Base-by-base conservation (phyloP, 345 rosid species). In the Eucalyptus polyanthemos region DNA sequence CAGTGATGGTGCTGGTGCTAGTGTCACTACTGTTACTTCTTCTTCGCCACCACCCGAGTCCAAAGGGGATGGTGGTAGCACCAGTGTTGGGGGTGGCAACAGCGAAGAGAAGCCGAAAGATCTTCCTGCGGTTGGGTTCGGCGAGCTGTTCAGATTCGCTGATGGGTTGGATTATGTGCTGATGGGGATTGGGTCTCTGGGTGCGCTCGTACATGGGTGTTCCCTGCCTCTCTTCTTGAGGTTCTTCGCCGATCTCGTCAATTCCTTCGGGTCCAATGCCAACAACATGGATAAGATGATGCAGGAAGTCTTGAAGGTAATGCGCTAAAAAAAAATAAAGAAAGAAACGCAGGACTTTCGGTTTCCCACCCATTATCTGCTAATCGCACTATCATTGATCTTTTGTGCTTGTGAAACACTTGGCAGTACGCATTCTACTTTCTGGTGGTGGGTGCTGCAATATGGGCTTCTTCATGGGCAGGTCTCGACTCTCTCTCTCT, bases 401-500 rank as follows among this genome's bases (percentile, higher is more conserved):
- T 58, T 27, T 88, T 42, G 80, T 25, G 69, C 65, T 45, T 81
- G 22, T 65, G 53, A 50, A 89, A 14, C 88, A 51, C 34, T 65
- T 90, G 92, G 91, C 96, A 98, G 99, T 98, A 96, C 89, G 99
- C 99, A 58, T 96, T 96, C 90, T 98, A 98, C 94, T 97, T 98
- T 90, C 96, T 98, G 21, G 95, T 98, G 86, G 99, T 97, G 93
- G 99, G 99, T 89, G 99, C 99, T 91, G 98, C 98, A 90, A 97
- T 98, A 88, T 98, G 99, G 99, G 99, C 98, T 37, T 98, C 99
- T 89, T 98, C 99, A 16, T 98, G 99, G 99, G 99, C 99, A 92
- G 99, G 99, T 96, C 27, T 54, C 90, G 56, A 13, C 19, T 9
- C 12, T 14, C 50, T 65, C 69, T 60, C 83, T 76, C 31, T 12